A percentile compares a stretch with the other conserved stretches of the same genome.
Conservation (phyloP, 1,139 yeast species). For the Candida smagusa region DNA sequence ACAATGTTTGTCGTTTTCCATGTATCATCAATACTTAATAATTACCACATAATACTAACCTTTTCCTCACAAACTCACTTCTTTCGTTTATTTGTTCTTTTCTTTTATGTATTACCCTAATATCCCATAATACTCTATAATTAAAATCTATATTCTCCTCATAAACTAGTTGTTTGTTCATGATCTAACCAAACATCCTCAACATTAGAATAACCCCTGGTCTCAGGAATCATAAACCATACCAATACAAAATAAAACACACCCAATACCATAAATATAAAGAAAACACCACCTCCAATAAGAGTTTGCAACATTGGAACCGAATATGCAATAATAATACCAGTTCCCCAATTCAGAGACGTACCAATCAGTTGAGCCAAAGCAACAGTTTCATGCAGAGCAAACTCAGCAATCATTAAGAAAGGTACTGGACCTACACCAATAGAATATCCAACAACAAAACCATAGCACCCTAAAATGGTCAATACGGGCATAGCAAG, state of each 20-base stretch:
- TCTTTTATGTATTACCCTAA: too few relatives aligned
- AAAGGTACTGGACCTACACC: slow-evolving; percentile 29
- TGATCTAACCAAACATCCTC: slow-evolving; percentile 27
- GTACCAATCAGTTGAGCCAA: slow-evolving; percentile 22
- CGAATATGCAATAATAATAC: slow-evolving; percentile 17
- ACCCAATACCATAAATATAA: slow-evolving; percentile 24
- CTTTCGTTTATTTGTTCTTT: too few relatives aligned
- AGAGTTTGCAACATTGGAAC: slow-evolving; percentile 28
- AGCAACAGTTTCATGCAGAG: slow-evolving; percentile 19
- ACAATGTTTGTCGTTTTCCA: too few relatives aligned
- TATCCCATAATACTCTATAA: too few relatives aligned
- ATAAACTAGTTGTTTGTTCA: too few relatives aligned
- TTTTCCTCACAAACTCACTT: too few relatives aligned
- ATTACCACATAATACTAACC: too few relatives aligned
- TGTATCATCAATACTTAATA: too few relatives aligned
- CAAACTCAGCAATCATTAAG: slow-evolving; percentile 21
- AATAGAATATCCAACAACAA: slow-evolving; percentile 17
- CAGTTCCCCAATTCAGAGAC: slow-evolving; percentile 20
- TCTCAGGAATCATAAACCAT: slow-evolving; percentile 30
- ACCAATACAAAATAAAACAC: slow-evolving; percentile 19
- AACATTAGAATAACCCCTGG: slow-evolving; percentile 24
- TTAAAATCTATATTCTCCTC: too few relatives aligned
- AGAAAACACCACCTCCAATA: slow-evolving; percentile 30
- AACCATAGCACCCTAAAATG: slow-evolving; percentile 18
- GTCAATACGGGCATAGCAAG: slow-evolving; percentile 10